Evolutionary conservation across 1,139 yeast species (phyloP).

Genomic region (Blastobotrys aristatus): DNA sequence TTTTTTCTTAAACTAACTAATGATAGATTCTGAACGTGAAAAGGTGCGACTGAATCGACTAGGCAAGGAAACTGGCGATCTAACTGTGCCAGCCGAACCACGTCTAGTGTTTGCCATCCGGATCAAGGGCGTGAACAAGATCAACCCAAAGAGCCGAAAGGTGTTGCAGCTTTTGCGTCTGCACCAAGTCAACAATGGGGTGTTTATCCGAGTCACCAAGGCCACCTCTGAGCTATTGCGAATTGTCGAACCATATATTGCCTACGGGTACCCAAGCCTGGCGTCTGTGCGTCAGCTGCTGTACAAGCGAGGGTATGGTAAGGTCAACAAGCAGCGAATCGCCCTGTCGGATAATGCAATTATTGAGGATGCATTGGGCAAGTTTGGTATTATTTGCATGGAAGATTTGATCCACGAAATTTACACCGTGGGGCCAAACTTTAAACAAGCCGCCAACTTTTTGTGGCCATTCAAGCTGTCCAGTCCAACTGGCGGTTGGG

Average conservation of each 20-base stretch:
- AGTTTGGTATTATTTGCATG: constrained; percentile 93
- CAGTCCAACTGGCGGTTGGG: constrained; percentile 99
- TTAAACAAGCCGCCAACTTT: constrained; percentile 99
- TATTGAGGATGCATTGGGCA: constrained; percentile 91
- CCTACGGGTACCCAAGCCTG: constrained; percentile 99
- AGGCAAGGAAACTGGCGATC: constrained; percentile 83
- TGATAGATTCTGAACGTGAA: constrained; percentile 95
- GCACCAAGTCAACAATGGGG: constrained; percentile 98
- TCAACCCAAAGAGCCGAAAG: constrained; percentile 99
- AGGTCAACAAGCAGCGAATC: constrained; percentile 98
- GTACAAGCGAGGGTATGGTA: constrained; percentile 99
- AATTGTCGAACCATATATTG: constrained; percentile 98
- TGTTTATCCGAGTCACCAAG: constrained; percentile 96
- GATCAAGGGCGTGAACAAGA: constrained; percentile 99
- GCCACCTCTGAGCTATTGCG: constrained; percentile 96
- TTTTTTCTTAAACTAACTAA: too few species aligned
- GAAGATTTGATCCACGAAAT: constrained; percentile 99
- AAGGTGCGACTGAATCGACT: constrained; percentile 91
- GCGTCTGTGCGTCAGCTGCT: constrained; percentile 93
- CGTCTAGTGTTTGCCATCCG: constrained; percentile 96
- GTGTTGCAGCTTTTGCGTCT: constrained; percentile 97
- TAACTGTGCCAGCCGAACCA: constrained; percentile 93
- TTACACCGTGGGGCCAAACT: constrained; percentile 98
- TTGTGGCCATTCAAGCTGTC: constrained; percentile 99
- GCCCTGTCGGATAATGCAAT: constrained; percentile 84